Conservation (phyloP, 768 basidiomycete species). For the Imleria badia region DNA sequence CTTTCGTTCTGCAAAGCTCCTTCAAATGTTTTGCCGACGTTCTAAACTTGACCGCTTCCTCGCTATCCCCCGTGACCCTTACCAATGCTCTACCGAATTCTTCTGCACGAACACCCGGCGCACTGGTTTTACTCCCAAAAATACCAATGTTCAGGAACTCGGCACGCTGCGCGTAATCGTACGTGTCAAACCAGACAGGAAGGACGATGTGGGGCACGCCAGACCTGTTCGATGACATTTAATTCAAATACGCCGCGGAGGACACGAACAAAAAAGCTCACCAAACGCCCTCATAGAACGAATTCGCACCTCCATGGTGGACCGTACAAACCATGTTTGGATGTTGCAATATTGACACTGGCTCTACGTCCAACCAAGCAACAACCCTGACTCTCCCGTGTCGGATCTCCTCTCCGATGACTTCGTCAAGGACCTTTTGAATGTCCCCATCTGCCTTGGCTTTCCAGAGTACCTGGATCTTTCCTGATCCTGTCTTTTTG, state of each 20-base stretch:
- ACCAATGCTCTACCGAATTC: slow-evolving; percentile 6
- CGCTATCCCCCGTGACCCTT: not conserved
- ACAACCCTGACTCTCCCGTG: slow-evolving; percentile 6
- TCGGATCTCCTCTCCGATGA: not conserved
- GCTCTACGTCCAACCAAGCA: slow-evolving; percentile 12
- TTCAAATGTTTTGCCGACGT: slow-evolving; percentile 1
- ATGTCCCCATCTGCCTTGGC: not conserved
- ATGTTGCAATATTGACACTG: slow-evolving; percentile 6
- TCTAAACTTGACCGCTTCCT: slow-evolving; percentile 3
- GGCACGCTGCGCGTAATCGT: not conserved
- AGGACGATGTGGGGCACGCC: slow-evolving; percentile 11
- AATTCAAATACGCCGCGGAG: not conserved
- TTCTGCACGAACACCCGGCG: not conserved
- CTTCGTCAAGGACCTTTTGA: not conserved
- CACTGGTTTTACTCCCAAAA: not conserved
- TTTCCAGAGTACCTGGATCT: slow-evolving; percentile 13
- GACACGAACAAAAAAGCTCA: not conserved
- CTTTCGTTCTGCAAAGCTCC: not conserved
- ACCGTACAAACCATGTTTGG: not conserved
- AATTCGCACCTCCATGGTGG: slow-evolving; percentile 4
- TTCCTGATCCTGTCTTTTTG: not conserved
- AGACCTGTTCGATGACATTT: slow-evolving; percentile 4
- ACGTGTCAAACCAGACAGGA: slow-evolving; percentile 13
- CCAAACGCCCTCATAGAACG: slow-evolving; percentile 1
- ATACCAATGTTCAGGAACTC: slow-evolving; percentile 8